Evolutionary conservation across 192 early-diverging fungal species (phyloP), one percentile per base, ranked within the genome.

Genomic region (Gigaspora rosea): DNA sequence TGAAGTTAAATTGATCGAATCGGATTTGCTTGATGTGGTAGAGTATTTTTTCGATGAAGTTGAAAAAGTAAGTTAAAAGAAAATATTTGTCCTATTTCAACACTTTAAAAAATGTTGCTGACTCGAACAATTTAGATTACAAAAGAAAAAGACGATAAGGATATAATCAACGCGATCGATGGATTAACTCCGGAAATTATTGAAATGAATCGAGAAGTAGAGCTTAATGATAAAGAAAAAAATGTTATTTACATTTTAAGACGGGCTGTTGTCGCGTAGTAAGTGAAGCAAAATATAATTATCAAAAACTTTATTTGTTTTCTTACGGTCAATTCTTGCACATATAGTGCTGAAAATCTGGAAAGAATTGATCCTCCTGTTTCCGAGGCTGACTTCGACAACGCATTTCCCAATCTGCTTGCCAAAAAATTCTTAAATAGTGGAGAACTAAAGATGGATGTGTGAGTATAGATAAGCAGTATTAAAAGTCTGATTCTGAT

Each of bases 31-130:
- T 48, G 32, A 63, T 54, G 62, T 66, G 18, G 64, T 79, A 16
- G 59, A 59, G 32, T 73, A 63, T 56, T 73, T 79, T 79, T 79
- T 78, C 35, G 20, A 78, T 73, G 69, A 79, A 79, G 78, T 79
- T 56, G 71, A 79, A 48, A 71, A 79, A 46, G 78, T 71, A 64
- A 22, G 48, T 79, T 58, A 69, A 66, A 22, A 73, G 59, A 64
- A 54, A 76, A n/a, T 76, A 67, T 59, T 63, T 66, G 11, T 73
- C 62, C 33, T 78, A 18, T 73, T 72, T 35, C 47, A 64, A 46
- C 27, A 71, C n/a, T 71, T 79, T 41, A 51, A 66, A 67, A 77
- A 73, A 78, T 74, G 32, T 71, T 79, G 27, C 78, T 79, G 15
- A 78, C 63, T 50, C 36, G 8, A 50, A 51, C n/a, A 32, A 33